These are phyloP conservation scores for Physcomitrellopsis africana DNA, from an alignment of 225 moss, liverwort and hornwort genomes.

Conservation along the genomic window DNA sequence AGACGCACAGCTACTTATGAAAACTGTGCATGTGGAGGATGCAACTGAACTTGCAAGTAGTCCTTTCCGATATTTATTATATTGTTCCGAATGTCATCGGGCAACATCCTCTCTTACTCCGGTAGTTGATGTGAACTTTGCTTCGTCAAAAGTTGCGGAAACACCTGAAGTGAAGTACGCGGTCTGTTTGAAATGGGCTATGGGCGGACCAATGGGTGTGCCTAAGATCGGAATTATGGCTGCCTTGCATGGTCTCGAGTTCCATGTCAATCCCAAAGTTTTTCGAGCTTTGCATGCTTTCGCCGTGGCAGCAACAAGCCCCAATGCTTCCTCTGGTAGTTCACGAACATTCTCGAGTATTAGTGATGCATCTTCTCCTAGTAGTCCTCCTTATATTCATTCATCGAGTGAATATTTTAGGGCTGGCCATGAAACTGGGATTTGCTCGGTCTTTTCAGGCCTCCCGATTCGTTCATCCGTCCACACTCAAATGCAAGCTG, in stretches of 20 bases:
- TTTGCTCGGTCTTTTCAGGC: slow-evolving; percentile 51
- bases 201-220: slow-evolving; percentile 40
- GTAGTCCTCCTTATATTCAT: slow-evolving; percentile 30
- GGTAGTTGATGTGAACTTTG: slow-evolving; percentile 34
- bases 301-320: slow-evolving; percentile 45
- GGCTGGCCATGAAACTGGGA: slow-evolving; percentile 39
- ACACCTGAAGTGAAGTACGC: slow-evolving; percentile 40
- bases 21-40: slow-evolving; percentile 80
- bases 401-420: slow-evolving; percentile 19
- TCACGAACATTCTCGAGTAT: slow-evolving; percentile 35
- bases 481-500: slow-evolving; percentile 41
- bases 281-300: slow-evolving; percentile 68
- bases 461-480: slow-evolving; percentile 45
- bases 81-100: slow-evolving; percentile 57
- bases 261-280: slow-evolving; percentile 71
- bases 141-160: slow-evolving; percentile 31
- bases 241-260: slow-evolving; percentile 71
- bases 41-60: slow-evolving; percentile 75
- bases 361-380: slow-evolving; percentile 35
- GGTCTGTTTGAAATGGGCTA: slow-evolving; percentile 50
- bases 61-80: slow-evolving; percentile 69
- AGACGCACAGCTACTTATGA: slow-evolving; percentile 61
- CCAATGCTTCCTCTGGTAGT: slow-evolving; percentile 39
- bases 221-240: slow-evolving; percentile 58
- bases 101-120: slow-evolving; percentile 44